These are phyloP conservation scores for Dictyostelium capitatum DNA, from an alignment of 78 protist genomes.

Conservation along the genomic window DNA sequence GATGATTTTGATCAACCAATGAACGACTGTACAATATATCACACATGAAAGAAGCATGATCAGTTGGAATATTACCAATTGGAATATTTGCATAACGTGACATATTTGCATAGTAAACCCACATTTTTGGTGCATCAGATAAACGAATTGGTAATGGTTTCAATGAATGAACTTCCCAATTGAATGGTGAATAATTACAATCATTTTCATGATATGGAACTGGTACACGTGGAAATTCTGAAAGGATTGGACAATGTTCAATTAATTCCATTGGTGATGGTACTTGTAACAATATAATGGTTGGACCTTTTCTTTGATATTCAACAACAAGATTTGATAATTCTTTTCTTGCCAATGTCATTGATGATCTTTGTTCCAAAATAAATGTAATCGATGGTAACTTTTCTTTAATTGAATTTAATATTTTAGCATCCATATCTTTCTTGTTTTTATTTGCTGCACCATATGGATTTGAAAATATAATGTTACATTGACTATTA, in stretches of 20 bases:
- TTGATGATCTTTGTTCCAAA: slow-evolving; percentile 6
- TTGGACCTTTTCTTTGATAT: slow-evolving; percentile 43
- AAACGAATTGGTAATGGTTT: slow-evolving; percentile 31
- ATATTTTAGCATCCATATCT: neutral
- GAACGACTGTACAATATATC: slow-evolving; percentile 82
- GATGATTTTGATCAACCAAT: slow-evolving; percentile 26
- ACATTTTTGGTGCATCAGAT: slow-evolving; percentile 29
- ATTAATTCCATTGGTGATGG: neutral
- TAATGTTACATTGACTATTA: neutral
- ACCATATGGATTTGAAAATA: slow-evolving; percentile 51
- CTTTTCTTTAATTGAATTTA: slow-evolving; percentile 21
- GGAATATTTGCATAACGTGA: slow-evolving; percentile 91
- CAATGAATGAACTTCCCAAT: slow-evolving; percentile 66
- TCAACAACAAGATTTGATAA: neutral
- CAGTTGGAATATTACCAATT: slow-evolving; percentile 89
- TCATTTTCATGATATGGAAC: slow-evolving; percentile 43
- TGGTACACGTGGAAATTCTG: slow-evolving; percentile 30
- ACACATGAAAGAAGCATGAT: slow-evolving; percentile 42
- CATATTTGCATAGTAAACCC: slow-evolving; percentile 36
- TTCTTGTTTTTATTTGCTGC: neutral
- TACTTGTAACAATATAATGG: slow-evolving; percentile 24
- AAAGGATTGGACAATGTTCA: slow-evolving; percentile 8
- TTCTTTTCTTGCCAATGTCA: slow-evolving; percentile 1
- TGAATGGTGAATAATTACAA: slow-evolving; percentile 60
- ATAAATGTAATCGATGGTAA: slow-evolving; percentile 3